phyloP scores from a whole-genome alignment of 768 basidiomycete species.

The Mycena capillaripes region DNA sequence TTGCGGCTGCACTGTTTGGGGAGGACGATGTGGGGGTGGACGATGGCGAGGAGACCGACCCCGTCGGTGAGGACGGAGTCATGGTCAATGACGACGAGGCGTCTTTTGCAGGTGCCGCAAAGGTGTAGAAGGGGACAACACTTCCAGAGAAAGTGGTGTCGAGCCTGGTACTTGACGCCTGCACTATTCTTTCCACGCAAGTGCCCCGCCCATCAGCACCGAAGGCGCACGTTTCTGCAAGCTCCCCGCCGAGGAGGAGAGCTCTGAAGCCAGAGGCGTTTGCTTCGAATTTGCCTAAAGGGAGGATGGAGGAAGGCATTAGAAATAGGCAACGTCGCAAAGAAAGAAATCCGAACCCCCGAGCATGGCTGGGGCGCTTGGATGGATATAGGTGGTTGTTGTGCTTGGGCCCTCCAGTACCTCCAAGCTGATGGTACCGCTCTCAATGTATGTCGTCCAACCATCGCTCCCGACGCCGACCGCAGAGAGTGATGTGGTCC shows the following conservation, averaged over 20 bases:
- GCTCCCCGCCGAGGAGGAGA: background rate
- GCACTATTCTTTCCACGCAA: background rate
- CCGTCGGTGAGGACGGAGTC: background rate
- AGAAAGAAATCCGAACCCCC: slow-evolving; percentile 6
- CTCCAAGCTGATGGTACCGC: background rate
- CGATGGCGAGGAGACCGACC: background rate
- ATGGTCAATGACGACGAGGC: background rate
- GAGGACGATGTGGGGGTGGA: background rate
- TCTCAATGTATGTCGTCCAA: background rate
- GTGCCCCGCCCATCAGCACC: slow-evolving; percentile 7
- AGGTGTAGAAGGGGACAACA: slow-evolving; percentile 4
- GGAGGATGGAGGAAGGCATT: background rate
- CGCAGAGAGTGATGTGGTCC: background rate
- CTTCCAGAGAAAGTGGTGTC: background rate
- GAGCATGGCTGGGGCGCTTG: background rate
- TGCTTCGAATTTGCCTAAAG: slow-evolving; percentile 1
- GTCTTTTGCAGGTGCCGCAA: background rate
- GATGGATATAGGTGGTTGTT: background rate
- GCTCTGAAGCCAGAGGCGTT: slow-evolving; percentile 1
- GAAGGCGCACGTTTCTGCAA: slow-evolving; percentile 4
- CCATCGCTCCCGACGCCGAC: background rate
- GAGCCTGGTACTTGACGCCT: background rate
- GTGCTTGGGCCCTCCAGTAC: slow-evolving; percentile 5
- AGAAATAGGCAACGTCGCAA: background rate
- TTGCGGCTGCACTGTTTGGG: background rate